Evolutionary conservation across 345 rosid genomes (phyloP).

Genomic region (Sonneratia caseolaris): DNA sequence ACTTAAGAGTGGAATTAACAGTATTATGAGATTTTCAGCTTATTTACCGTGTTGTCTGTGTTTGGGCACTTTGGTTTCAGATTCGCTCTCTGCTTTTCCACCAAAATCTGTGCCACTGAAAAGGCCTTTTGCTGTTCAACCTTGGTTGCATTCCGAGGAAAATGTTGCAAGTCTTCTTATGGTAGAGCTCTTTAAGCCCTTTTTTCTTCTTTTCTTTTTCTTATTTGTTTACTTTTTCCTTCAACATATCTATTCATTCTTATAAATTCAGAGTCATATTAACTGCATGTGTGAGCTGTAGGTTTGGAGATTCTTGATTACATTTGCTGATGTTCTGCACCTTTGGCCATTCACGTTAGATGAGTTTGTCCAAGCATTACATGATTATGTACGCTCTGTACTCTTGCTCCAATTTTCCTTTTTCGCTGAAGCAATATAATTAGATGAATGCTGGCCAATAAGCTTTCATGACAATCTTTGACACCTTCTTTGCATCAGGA

Average conservation of each 20-base stretch:
- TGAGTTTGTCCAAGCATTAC: constrained; percentile 84
- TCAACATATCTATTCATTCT: neutral
- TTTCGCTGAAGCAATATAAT: neutral
- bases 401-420: neutral
- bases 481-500: constrained; percentile 37
- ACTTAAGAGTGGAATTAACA: neutral
- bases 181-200: constrained; percentile 28
- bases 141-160: constrained; percentile 81
- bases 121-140: constrained; percentile 60
- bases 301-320: constrained; percentile 87
- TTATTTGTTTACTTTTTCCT: neutral
- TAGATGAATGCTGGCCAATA: neutral
- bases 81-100: constrained; percentile 50
- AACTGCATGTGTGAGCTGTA: constrained; percentile 5
- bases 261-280: neutral
- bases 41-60: neutral
- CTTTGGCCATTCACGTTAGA: constrained; percentile 92
- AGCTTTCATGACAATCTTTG: constrained; percentile 13
- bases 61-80: constrained; percentile 8
- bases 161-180: constrained; percentile 78
- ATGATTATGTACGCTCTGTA: constrained; percentile 58
- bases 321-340: constrained; percentile 71
- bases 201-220: neutral
- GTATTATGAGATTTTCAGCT: neutral
- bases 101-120: constrained; percentile 50